phyloP scores from a whole-genome alignment of 139 green algal genomes.

The Tetratostichococcus sp. region DNA sequence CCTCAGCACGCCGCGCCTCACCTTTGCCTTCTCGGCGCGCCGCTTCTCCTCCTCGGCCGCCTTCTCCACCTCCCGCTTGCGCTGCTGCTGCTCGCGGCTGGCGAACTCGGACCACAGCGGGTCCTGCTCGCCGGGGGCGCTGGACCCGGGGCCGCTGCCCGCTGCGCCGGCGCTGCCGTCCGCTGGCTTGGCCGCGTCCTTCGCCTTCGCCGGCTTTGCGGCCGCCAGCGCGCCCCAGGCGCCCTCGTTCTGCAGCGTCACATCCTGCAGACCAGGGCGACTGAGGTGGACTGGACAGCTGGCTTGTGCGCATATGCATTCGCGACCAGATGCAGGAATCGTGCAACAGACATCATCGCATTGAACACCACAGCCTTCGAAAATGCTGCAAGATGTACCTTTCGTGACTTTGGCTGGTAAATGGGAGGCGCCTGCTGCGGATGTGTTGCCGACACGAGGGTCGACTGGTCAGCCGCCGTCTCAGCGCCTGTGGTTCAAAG shows the following conservation, averaged over 20 bases:
- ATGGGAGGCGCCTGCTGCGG: neutral
- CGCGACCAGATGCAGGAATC: too few relatives aligned
- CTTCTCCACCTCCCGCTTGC: neutral
- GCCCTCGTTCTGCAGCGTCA: neutral
- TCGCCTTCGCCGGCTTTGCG: neutral
- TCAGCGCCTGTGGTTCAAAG: neutral
- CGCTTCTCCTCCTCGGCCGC: neutral
- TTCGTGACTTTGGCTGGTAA: neutral
- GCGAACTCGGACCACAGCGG: neutral
- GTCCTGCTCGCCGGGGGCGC: neutral
- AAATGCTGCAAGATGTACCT: too few relatives aligned
- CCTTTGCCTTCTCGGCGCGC: neutral
- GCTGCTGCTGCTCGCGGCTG: conserved; percentile 1
- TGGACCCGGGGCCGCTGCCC: neutral
- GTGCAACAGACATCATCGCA: too few relatives aligned
- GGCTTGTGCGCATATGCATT: too few relatives aligned
- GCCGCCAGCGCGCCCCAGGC: neutral
- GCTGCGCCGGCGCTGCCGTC: neutral
- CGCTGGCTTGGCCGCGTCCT: neutral
- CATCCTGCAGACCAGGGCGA: neutral
- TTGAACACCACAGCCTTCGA: too few relatives aligned
- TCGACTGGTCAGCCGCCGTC: neutral
- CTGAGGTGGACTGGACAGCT: too few relatives aligned
- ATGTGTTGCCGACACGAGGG: neutral
- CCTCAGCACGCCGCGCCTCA: neutral